Evolutionary conservation across 176 grass and related monocot genomes (phyloP).

Genomic region (Stipa capillata): DNA sequence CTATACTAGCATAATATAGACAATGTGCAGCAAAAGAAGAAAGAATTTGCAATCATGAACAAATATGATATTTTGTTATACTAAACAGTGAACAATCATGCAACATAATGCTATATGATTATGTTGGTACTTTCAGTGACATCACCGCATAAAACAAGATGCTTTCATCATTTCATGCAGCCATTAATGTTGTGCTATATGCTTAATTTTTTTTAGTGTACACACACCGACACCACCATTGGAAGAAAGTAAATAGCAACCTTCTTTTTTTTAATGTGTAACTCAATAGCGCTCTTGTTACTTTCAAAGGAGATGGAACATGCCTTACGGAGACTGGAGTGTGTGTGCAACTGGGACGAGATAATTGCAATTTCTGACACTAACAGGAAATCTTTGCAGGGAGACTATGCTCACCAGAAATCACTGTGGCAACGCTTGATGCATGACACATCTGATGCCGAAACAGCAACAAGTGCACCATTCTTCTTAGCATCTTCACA

Average conservation of each 20-base stretch:
- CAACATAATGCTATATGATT: background rate
- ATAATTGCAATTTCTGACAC: background rate
- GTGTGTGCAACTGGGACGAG: background rate
- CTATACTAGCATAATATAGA: background rate
- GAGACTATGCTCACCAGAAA: constrained; percentile 56
- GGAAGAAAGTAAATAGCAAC: background rate
- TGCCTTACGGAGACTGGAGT: background rate
- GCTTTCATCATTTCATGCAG: background rate
- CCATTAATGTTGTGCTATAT: background rate
- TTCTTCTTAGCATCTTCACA: constrained; percentile 83
- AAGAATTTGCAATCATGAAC: background rate
- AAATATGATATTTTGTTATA: background rate
- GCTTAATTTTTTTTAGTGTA: background rate
- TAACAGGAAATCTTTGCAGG: background rate
- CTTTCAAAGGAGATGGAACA: background rate
- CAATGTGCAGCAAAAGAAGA: background rate
- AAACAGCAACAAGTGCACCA: constrained; percentile 78
- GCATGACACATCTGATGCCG: constrained; percentile 88
- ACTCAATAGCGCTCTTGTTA: background rate
- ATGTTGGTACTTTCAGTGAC: background rate
- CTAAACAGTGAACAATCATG: constrained; percentile 13
- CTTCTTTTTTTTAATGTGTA: background rate
- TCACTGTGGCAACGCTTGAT: constrained; percentile 77
- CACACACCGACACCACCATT: background rate
- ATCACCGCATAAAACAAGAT: background rate